Base-by-base conservation (phyloP, 2,329 filamentous ascomycete genomes). In the Huntiella bhutanensis region DNA sequence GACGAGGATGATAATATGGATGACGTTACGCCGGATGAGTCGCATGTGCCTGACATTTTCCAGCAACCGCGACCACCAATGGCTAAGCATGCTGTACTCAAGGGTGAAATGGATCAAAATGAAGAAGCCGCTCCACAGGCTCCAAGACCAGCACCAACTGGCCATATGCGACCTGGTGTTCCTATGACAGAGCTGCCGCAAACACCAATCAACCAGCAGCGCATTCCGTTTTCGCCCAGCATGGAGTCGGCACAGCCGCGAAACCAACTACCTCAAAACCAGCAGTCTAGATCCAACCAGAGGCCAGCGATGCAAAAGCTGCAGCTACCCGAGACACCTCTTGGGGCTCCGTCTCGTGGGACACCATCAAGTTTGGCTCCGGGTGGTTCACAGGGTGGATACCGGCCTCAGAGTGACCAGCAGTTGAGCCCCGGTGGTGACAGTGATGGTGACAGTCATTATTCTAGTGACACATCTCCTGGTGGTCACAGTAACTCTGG, bases 141-240 rank as follows among this genome's bases (percentile, higher is more conserved):
- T 15, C 16, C 33, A 11, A n/a, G 11, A 12, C 34, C 36, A 40
- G 15, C 41, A 15, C 11, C 17, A 22, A 35, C 36, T 17, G 17
- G 36, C 36, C 36, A 17, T 17, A 13, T 38, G 13, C 36, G 13
- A 16, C 8, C 35, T 16, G 11, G 7, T 5, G 11, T 40, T 33
- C 13, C 43, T 10, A 39, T 33, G 28, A 39, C 19, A 4, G 35
- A 43, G 6, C 19, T 46, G 8, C 46, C 45, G 2, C 37, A 49
- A 35, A 45, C 37, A 12, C 46, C 46, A 11, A 22, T 51, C 38
- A 45, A 48, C 16, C 46, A 51, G 19, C 43, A 45, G 28, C 46
- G 43, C 11, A 43, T 22, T 16, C 43, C 48, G 16, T 49, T 43
- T 41, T 46, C 44, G 15, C 43, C 43, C 7, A 32, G 42, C 5